These are phyloP conservation scores for Diplodia sapinea DNA, from an alignment of 2,329 filamentous ascomycete genomes.

Conservation along the genomic window DNA sequence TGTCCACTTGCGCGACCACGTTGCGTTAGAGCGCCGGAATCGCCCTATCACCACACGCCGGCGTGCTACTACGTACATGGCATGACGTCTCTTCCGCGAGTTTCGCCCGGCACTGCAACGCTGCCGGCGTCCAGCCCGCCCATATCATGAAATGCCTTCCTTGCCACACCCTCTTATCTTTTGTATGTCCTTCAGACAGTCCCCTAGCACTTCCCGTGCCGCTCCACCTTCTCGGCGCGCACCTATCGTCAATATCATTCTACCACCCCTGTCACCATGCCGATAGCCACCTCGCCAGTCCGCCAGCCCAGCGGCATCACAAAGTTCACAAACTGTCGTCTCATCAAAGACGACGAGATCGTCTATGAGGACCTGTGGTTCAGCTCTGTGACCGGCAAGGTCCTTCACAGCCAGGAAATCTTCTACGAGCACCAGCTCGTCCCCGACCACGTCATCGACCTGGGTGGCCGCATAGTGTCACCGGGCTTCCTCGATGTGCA, in stretches of 20 bases:
- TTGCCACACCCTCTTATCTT: slow-evolving; percentile 12
- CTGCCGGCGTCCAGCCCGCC: slow-evolving; percentile 7
- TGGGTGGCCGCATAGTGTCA: slow-evolving; percentile 80
- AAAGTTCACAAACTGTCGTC: slow-evolving; percentile 86
- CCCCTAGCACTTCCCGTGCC: neutral
- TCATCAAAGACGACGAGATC: slow-evolving; percentile 71
- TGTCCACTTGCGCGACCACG: slow-evolving; percentile 19
- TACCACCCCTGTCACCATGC: slow-evolving; percentile 41
- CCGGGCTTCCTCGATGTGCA: slow-evolving; percentile 91
- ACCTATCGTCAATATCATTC: neutral
- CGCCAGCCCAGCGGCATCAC: slow-evolving; percentile 62
- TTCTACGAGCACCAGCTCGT: slow-evolving; percentile 71
- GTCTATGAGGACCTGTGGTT: slow-evolving; percentile 87
- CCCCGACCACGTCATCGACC: slow-evolving; percentile 77
- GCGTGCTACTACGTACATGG: no score
- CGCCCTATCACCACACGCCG: slow-evolving; percentile 22
- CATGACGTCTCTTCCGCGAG: slow-evolving; percentile 22
- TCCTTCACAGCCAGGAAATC: slow-evolving; percentile 71
- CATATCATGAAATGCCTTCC: slow-evolving; percentile 16
- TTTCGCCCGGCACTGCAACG: slow-evolving; percentile 23
- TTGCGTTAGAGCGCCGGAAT: slow-evolving; percentile 22
- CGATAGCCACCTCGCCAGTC: slow-evolving; percentile 37
- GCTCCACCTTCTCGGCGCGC: neutral
- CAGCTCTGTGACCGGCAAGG: slow-evolving; percentile 78
- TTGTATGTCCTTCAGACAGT: slow-evolving; percentile 20